Evolutionary conservation across 2,329 filamentous ascomycete genomes (phyloP).

Genomic region (Byssochlamys sp.): DNA sequence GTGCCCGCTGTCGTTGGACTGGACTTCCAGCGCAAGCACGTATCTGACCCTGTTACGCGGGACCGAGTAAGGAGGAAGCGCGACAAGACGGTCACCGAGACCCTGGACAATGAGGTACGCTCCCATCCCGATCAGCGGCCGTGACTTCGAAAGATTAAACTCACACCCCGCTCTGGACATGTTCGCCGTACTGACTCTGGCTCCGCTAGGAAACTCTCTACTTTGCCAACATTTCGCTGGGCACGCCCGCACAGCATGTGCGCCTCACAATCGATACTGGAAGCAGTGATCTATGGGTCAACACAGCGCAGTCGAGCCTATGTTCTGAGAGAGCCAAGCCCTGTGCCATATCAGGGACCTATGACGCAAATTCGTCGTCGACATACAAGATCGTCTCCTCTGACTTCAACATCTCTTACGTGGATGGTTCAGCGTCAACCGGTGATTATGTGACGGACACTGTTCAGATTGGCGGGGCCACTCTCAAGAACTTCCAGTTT

Average conservation of each 20-base stretch:
- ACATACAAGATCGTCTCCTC: constrained; percentile 65
- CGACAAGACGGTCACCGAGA: constrained; percentile 27
- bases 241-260: constrained; percentile 48
- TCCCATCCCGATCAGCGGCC: not conserved
- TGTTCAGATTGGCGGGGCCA: constrained; percentile 45
- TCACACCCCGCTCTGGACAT: not conserved
- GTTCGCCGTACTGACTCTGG: constrained; percentile 1
- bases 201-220: constrained; percentile 43
- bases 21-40: constrained; percentile 5
- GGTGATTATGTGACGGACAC: constrained; percentile 76
- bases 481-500: constrained; percentile 46
- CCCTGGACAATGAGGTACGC: constrained; percentile 46
- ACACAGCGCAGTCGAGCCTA: constrained; percentile 40
- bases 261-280: constrained; percentile 54
- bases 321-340: constrained; percentile 33
- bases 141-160: not conserved
- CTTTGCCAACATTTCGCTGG: constrained; percentile 48
- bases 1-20: constrained; percentile 8
- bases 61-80: constrained; percentile 9
- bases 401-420: constrained; percentile 79
- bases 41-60: constrained; percentile 6
- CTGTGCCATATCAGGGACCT: constrained; percentile 44
- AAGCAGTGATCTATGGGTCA: constrained; percentile 55
- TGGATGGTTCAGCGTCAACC: constrained; percentile 64
- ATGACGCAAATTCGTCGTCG: constrained; percentile 53